Evolutionary conservation across 768 basidiomycete genomes (phyloP), one percentile per base, ranked within the genome.

Genomic region (Ramaria rubella): DNA sequence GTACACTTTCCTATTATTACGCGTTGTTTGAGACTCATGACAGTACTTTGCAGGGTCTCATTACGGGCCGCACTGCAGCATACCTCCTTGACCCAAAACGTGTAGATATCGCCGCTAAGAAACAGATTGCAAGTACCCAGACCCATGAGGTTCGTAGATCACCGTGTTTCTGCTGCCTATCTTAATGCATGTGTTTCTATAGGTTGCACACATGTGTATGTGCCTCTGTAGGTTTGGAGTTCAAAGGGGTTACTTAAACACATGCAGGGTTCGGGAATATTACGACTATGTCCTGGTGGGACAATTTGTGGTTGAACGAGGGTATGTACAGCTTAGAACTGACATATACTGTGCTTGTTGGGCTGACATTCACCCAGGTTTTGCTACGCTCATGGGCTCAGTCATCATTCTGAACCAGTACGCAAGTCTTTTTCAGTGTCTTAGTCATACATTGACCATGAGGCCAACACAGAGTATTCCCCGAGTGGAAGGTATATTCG

Each of bases 271-370:
- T 94, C 63, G 94, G 93, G 24, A 86, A 95, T 67, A 87, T 96
- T 63, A 87, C 90, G 5, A 95, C 92, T 0, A 94, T 94, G 92
- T 81, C 82, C 64, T 92, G 90, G 90, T 93, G 90, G 89, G 82
- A 88, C 59, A 85, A 88, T 68, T 76, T 91, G 48, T 68, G 54
- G 50, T 89, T 90, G 57, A 90, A 88, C 60, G 87, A 90, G 79
- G 86, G 83, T 81, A 51, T 49, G 48, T 24, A 19, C 26, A 30
- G 24, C 42, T 15, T 6, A 44, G n/a, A 1, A 38, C 6, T 49
- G 49, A 36, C 30, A 53, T 49, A n/a, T 45, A 43, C 3, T 26
- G 30, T n/a, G n/a, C n/a, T n/a, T n/a, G n/a, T n/a, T n/a, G n/a
- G n/a, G n/a, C n/a, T n/a, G n/a, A n/a, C n/a, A n/a, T n/a, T n/a